These are phyloP conservation scores for Candida vartiovaarae DNA, from an alignment of 805 yeast species.

Conservation along the genomic window DNA sequence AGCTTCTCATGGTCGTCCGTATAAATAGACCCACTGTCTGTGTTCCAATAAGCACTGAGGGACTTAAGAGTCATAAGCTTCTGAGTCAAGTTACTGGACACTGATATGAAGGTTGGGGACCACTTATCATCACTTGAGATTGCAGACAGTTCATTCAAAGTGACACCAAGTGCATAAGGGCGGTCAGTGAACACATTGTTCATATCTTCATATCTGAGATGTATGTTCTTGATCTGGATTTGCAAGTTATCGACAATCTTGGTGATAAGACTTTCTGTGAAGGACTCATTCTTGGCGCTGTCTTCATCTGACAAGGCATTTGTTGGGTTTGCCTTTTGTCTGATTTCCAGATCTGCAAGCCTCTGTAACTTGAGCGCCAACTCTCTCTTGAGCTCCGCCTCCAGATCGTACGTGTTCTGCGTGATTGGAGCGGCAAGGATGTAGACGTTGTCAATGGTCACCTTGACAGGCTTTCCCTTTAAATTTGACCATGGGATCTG, in stretches of 20 bases:
- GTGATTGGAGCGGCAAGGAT: slow-evolving; percentile 72
- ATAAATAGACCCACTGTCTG: slow-evolving; percentile 46
- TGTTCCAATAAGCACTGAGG: slow-evolving; percentile 79
- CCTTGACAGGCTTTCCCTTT: slow-evolving; percentile 86
- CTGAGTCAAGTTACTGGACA: slow-evolving; percentile 57
- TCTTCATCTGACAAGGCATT: slow-evolving; percentile 29
- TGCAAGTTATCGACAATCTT: slow-evolving; percentile 92
- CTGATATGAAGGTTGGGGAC: slow-evolving; percentile 79
- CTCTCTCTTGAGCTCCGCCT: slow-evolving; percentile 51
- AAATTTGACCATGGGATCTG: slow-evolving; percentile 97
- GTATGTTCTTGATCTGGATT: slow-evolving; percentile 84
- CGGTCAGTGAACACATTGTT: slow-evolving; percentile 55
- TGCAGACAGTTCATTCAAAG: slow-evolving; percentile 82
- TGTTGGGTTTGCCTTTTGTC: slow-evolving; percentile 38
- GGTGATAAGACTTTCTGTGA: slow-evolving; percentile 79
- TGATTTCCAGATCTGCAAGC: slow-evolving; percentile 55
- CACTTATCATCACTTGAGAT: slow-evolving; percentile 82
- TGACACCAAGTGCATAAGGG: slow-evolving; percentile 79
- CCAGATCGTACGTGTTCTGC: slow-evolving; percentile 43
- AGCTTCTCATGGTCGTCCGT: slow-evolving; percentile 42
- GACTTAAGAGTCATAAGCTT: slow-evolving; percentile 72
- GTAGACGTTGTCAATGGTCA: slow-evolving; percentile 80
- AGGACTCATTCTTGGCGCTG: slow-evolving; percentile 59
- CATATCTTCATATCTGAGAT: slow-evolving; percentile 84
- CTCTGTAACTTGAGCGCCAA: slow-evolving; percentile 60